Evolutionary conservation across 192 early-diverging fungal species (phyloP), one percentile per base, ranked within the genome.

Genomic region (Coemansia reversa): DNA sequence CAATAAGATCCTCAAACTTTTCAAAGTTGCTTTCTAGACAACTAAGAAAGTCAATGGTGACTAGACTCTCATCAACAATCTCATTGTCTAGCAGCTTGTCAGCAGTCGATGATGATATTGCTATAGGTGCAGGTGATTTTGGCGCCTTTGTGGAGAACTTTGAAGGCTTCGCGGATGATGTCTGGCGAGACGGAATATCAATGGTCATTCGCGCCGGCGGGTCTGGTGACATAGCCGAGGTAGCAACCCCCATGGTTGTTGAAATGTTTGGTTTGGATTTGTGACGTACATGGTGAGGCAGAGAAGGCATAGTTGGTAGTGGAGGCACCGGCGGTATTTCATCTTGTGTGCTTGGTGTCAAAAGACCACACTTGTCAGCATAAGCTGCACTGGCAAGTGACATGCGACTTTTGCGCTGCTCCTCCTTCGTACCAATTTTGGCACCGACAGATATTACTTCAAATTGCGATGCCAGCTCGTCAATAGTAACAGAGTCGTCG

Each of bases 401-500:
- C 67, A 79, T 70, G 48, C 68, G 68, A 33, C 76, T 79, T 45
- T 74, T 74, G 58, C 76, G 67, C 65, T 74, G 71, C 60, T 79
- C 76, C 55, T 79, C 76, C 62, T 79, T 79, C 67, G 67, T 69
- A 7, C 63, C 76, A 27, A 79, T 74, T 45, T 79, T 63, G 22
- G 76, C 76, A 18, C 76, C 72, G 1, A 79, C 69, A 16, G 76
- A 67, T 6, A 70, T 66, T 18, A 67, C 63, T 55, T 74, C 65
- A 50, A 79, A 74, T 58, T 79, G 76, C 33, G 76, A 79, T 2
- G 68, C 76, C 22, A 79, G 72, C 61, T 79, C 76, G 47, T 79
- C 76, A 25, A 79, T 71, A 11, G 76, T 74, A 11, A 79, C 60
- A 16, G 69, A 57, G 11, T 79, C 71, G 30, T 48, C 56, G 56